phyloP scores from a whole-genome alignment of 2,329 filamentous ascomycete genomes.

The Coniella lustricola region DNA sequence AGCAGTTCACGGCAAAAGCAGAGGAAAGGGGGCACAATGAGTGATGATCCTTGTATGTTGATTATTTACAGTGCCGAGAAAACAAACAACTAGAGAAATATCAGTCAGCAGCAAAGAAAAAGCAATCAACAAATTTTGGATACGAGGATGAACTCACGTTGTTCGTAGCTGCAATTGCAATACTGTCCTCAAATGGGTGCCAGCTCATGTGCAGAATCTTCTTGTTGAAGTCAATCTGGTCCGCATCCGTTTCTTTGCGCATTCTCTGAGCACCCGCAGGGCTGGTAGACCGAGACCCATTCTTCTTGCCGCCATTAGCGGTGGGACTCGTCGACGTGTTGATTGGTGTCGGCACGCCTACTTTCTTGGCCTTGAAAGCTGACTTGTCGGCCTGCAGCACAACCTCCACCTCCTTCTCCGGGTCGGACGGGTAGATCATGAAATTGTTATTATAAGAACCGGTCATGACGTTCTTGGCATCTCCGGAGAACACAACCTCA shows the following conservation, averaged over 20 bases:
- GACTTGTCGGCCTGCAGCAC: constrained; percentile 98
- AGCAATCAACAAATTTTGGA: background rate
- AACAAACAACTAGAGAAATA: constrained; percentile 26
- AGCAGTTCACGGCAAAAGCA: constrained; percentile 1
- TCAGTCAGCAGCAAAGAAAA: constrained; percentile 19
- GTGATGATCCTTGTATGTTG: constrained; percentile 9
- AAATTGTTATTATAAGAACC: constrained; percentile 99
- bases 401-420: constrained; percentile 93
- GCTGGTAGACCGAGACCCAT: constrained; percentile 78
- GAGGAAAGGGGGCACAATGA: constrained; percentile 2
- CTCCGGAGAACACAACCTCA: constrained; percentile 96
- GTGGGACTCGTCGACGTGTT: constrained; percentile 71
- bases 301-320: constrained; percentile 74
- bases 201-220: constrained; percentile 99
- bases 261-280: constrained; percentile 78
- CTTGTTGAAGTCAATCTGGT: constrained; percentile 99
- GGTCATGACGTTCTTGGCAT: constrained; percentile 99
- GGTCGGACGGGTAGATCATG: constrained; percentile 98
- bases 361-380: constrained; percentile 99
- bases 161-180: constrained; percentile 98
- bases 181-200: constrained; percentile 99
- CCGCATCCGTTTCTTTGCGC: constrained; percentile 97
- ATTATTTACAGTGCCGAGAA: constrained; percentile 25
- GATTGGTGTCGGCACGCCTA: constrained; percentile 94
- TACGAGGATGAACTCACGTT: constrained; percentile 64